These are phyloP conservation scores for Begonia fuchsioides DNA, from an alignment of 306 rosid genomes.

Conservation along the genomic window DNA sequence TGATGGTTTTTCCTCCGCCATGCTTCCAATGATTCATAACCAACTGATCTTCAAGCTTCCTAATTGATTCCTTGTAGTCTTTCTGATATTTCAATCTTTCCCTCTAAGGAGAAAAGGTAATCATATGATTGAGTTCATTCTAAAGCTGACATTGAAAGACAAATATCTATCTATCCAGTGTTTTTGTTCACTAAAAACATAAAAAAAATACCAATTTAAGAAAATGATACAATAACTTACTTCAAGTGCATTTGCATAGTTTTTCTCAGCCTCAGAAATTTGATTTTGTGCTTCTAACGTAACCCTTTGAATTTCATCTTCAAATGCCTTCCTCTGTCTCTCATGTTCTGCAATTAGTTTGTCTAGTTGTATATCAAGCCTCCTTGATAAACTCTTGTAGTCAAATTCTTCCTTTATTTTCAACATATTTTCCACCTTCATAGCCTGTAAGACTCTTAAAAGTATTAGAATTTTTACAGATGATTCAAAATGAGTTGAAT, in stretches of 20 bases:
- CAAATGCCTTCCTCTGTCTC: constrained; percentile 88
- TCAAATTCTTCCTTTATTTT: constrained; percentile 94
- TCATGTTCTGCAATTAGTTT: constrained; percentile 92
- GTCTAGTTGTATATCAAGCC: constrained; percentile 78
- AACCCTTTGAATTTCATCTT: constrained; percentile 70
- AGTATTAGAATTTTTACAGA: constrained; percentile 17
- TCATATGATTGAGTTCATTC: too few relatives aligned
- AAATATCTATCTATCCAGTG: too few relatives aligned
- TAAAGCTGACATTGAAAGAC: too few relatives aligned
- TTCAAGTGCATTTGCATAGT: constrained; percentile 63
- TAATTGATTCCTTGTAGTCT: constrained; percentile 80
- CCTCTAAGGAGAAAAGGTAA: constrained; percentile 30
- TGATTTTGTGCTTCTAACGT: constrained; percentile 48
- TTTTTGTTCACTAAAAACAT: too few relatives aligned
- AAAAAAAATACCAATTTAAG: neutral
- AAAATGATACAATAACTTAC: constrained; percentile 22
- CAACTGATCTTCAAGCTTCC: constrained; percentile 81
- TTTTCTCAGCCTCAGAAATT: constrained; percentile 65
- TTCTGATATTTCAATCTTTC: constrained; percentile 75
- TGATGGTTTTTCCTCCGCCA: constrained; percentile 22
- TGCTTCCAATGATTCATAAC: constrained; percentile 37
- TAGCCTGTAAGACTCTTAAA: constrained; percentile 45
- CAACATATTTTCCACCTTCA: constrained; percentile 98
- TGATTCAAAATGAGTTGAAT: neutral
- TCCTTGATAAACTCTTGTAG: constrained; percentile 88